These are phyloP conservation scores for Solanum piurae DNA, from an alignment of 257 asterid genomes.

Conservation along the genomic window DNA sequence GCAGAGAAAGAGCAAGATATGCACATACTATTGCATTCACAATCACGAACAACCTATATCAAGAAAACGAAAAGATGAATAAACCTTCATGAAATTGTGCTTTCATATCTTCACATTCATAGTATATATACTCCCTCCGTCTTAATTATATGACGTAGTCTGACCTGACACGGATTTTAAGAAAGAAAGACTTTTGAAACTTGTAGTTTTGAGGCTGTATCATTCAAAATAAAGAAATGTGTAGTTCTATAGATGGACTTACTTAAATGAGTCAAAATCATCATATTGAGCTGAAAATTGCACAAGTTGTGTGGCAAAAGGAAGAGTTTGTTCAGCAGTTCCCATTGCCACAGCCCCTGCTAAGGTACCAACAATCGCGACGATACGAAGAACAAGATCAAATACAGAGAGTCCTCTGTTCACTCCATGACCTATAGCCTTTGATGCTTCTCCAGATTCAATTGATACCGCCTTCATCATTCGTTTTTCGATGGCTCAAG, in stretches of 20 bases:
- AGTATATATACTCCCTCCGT: background rate
- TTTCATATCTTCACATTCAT: no score
- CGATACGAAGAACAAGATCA: constrained; percentile 46
- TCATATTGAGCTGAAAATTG: constrained; percentile 54
- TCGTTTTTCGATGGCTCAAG: background rate
- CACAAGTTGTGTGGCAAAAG: constrained; percentile 46
- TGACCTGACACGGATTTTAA: background rate
- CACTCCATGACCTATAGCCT: background rate
- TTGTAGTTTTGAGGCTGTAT: no score
- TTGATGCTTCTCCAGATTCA: constrained; percentile 7
- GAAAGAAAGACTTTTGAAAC: background rate
- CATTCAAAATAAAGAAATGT: no score
- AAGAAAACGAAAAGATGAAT: background rate
- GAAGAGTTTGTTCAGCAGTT: constrained; percentile 58
- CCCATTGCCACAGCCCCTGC: constrained; percentile 81
- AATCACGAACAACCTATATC: constrained; percentile 49
- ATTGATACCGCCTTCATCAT: background rate
- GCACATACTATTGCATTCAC: constrained; percentile 51
- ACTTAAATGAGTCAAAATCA: constrained; percentile 64
- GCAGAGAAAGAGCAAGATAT: constrained; percentile 56
- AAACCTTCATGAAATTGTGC: background rate
- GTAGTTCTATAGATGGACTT: background rate
- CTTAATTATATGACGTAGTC: no score
- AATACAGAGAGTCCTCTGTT: constrained; percentile 41
- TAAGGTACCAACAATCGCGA: constrained; percentile 50